Conservation (phyloP, 148 eudicot species). For the Hydrangea macrophylla region DNA sequence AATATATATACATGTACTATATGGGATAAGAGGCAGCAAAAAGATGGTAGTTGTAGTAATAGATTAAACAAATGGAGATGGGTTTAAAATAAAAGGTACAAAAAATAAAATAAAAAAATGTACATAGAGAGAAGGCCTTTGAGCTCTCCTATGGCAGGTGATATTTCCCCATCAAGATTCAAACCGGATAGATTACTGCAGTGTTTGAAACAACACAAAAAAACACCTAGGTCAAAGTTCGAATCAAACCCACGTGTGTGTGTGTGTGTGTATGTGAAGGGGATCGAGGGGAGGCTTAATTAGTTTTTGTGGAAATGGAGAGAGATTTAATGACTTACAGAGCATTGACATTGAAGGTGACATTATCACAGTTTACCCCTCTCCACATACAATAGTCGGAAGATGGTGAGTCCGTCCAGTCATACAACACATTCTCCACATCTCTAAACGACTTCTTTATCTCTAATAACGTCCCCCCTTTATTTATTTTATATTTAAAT, state of each 20-base stretch:
- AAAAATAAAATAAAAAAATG: background rate
- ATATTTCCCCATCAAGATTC: constrained; percentile 95
- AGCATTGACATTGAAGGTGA: constrained; percentile 72
- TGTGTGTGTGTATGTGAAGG: background rate
- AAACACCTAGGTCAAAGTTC: constrained; percentile 24
- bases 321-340: constrained; percentile 74
- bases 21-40: no score
- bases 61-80: no score
- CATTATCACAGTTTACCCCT: constrained; percentile 87
- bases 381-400: constrained; percentile 93
- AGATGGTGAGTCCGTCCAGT: constrained; percentile 89
- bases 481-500: no score
- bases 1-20: no score
- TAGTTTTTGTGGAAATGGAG: background rate
- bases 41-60: no score
- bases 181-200: constrained; percentile 82
- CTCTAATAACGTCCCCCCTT: constrained; percentile 79
- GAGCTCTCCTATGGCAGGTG: constrained; percentile 85
- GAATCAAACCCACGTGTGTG: background rate
- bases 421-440: constrained; percentile 89
- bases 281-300: background rate
- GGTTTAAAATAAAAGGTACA: background rate
- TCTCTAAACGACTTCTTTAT: constrained; percentile 94
- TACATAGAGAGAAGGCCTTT: constrained; percentile 71
- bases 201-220: constrained; percentile 7